Base-by-base conservation (phyloP, 2,329 filamentous ascomycete species). In the Alternaria metachromatica region DNA sequence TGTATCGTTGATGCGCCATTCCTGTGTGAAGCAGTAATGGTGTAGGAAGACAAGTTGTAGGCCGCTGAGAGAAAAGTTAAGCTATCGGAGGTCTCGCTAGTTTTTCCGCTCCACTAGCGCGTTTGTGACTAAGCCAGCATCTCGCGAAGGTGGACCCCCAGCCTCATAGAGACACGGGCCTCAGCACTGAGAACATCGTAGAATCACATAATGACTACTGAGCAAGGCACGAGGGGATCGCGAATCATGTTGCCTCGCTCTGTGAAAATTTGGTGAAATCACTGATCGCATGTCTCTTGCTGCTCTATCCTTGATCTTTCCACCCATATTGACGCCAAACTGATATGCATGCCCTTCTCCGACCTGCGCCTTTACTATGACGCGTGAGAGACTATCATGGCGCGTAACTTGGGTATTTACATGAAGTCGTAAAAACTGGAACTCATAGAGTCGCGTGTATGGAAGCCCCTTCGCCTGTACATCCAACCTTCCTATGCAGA, bases 91-190 rank as follows among this genome's bases (percentile, higher is more conserved):
- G 65, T 66, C 55, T 53, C 53, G 51, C 61, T 63, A 61, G 64
- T 65, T 65, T 64, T 70, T 71, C 71, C 71, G 71, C 49, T 49
- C 62, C 53, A 46, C 60, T 71, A 69, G 67, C 62, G 65, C 43
- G 49, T 44, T 33, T 28, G 33, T 65, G 62, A 68, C 58, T 65
- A 60, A 67, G 65, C 55, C 3, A 25, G 15, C 44, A 26, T 55
- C 55, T 41, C 60, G 44, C 44, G 44, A 51, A 55, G 25, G 20
- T 45, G 53, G 26, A n/a, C 58, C n/a, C 15, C 13, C 21, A 26
- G 49, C 49, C 15, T 28, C 25, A 15, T 21, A 15, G 11, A 33
- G 23, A 46, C 54, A 55, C 18, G 49, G 30, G 30, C 49, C 49
- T 53, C 30, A 51, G 9, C 6, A 23, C 23, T 30, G 5, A 33